These are phyloP conservation scores for Spencermartinsiella europaea DNA, from an alignment of 805 yeast species.

Conservation along the genomic window DNA sequence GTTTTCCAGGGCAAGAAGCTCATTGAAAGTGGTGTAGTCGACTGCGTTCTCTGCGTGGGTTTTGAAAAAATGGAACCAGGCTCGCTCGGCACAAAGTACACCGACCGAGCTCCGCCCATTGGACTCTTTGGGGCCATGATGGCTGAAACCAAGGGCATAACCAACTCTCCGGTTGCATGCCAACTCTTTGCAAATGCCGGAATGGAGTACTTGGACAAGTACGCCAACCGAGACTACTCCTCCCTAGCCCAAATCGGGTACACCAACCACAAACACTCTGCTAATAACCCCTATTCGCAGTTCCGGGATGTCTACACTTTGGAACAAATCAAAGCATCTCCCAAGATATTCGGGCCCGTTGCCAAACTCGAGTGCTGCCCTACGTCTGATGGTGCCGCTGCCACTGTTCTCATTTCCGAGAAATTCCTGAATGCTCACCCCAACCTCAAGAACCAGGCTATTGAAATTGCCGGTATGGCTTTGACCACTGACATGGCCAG, in stretches of 20 bases:
- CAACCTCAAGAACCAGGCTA: conserved; percentile 20
- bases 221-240: conserved; percentile 18
- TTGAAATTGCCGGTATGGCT: conserved; percentile 24
- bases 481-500: conserved; percentile 21
- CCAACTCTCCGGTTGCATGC: conserved; percentile 20
- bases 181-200: conserved; percentile 26
- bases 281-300: conserved; percentile 25
- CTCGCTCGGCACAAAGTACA: conserved; percentile 20
- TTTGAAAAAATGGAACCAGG: conserved; percentile 26
- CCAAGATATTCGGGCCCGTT: conserved; percentile 19
- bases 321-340: conserved; percentile 23
- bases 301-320: conserved; percentile 23
- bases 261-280: conserved; percentile 24
- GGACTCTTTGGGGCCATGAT: conserved; percentile 18
- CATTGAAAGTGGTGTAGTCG: conserved; percentile 20
- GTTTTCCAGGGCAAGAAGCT: conserved; percentile 19
- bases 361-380: conserved; percentile 27
- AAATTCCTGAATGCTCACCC: conserved; percentile 21
- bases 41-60: conserved; percentile 24
- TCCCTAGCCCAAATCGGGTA: conserved; percentile 22
- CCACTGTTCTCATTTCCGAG: conserved; percentile 23
- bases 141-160: conserved; percentile 16
- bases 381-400: conserved; percentile 27
- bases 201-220: conserved; percentile 18
- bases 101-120: conserved; percentile 21